Evolutionary conservation across 305 asterid species (phyloP), one percentile per base, ranked within the genome.

Genomic region (Euphrasia arctica): DNA sequence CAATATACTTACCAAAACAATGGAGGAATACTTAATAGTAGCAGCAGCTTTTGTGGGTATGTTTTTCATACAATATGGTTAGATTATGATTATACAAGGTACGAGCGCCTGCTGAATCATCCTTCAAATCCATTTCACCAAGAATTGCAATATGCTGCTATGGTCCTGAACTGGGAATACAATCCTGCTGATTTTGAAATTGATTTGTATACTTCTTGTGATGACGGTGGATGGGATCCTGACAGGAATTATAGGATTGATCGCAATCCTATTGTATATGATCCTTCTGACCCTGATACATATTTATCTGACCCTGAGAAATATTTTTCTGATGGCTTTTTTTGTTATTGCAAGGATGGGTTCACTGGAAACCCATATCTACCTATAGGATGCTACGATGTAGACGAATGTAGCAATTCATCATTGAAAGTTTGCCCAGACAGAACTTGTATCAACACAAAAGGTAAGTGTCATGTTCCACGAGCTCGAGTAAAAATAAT

Each of bases 121-220:
- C 2, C 58, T 15, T 45, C 18, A 6, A 61, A 67, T 63, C 79
- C 74, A n/a, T 61, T 64, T 41, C 70, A 71, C 45, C 56, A 4
- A 8, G 77, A 58, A 6, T 70, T 79, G 34, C 32, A 41, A 22
- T 66, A 11, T 52, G 80, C 72, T n/a, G 70, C 78, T 2, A 9
- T 74, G 54, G 76, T 71, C 9, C 77, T 79, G 18, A 78, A 75
- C 31, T 75, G 83, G 83, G 77, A 70, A 64, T 31, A 47, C 7
- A 1, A 25, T 25, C 27, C 27, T 25, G 1, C 27, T 25, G 27
- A 1, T 25, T 25, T 25, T 25, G 27, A 25, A 0, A 25, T 25
- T 25, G 27, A 25, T 25, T 25, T 25, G 27, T 25, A 25, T 25
- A 25, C 27, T 25, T 25, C 27, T 25, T 25, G 27, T 25, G 27